Conservation (phyloP, 768 basidiomycete genomes). For the Candolleomyces efflorescens region DNA sequence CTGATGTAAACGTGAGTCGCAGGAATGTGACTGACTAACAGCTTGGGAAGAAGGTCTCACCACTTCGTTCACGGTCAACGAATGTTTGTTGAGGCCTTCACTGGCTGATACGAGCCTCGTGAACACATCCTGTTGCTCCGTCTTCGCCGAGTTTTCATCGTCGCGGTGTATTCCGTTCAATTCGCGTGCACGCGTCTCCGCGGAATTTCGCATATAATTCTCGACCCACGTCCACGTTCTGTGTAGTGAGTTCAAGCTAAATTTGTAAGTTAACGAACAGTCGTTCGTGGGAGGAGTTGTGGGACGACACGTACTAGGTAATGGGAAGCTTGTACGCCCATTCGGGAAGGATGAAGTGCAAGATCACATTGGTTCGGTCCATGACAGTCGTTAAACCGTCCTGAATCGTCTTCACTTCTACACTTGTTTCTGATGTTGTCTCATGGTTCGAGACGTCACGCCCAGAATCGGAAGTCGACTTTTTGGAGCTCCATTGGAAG, state of each 20-base stretch:
- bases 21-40: neutral
- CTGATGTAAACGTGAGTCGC: neutral
- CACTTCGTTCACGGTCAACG: neutral
- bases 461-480: too few species aligned
- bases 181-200: too few species aligned
- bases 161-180: too few species aligned
- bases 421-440: neutral
- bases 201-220: too few species aligned
- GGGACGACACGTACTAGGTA: slow-evolving; percentile 10
- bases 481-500: slow-evolving; percentile 11
- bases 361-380: slow-evolving; percentile 10
- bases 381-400: slow-evolving; percentile 10
- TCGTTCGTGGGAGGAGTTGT: too few species aligned
- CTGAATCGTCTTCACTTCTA: neutral
- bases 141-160: neutral
- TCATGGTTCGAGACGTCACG: neutral
- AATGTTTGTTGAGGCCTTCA: neutral
- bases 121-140: neutral
- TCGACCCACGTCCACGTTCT: too few species aligned
- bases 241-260: too few species aligned
- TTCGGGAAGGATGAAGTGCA: slow-evolving; percentile 16
- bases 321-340: slow-evolving; percentile 23
- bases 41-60: neutral
- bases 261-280: too few species aligned
- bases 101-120: neutral